Conservation (phyloP, 306 rosid species). For the Vigna radiata region DNA sequence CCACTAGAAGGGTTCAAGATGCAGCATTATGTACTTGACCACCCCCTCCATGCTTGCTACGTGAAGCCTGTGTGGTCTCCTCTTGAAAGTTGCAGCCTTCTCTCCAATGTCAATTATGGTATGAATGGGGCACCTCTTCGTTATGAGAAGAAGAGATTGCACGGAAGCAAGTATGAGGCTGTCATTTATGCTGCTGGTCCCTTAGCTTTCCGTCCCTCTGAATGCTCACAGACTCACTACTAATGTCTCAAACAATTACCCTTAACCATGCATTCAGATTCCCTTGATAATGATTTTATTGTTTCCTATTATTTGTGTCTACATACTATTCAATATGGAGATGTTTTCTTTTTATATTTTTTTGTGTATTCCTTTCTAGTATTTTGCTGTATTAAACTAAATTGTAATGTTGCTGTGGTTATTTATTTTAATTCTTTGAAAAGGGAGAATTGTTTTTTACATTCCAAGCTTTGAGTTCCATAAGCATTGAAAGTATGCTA, state of each 20-base stretch:
- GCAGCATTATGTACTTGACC: conserved; percentile 63
- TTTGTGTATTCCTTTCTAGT: not conserved
- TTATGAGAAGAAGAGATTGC: conserved; percentile 65
- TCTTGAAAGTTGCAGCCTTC: conserved; percentile 60
- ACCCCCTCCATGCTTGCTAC: conserved; percentile 83
- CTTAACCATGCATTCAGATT: conserved; percentile 23
- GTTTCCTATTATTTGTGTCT: conserved; percentile 20
- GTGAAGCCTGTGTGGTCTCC: conserved; percentile 85
- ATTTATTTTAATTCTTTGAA: not conserved
- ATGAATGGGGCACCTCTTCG: conserved; percentile 78
- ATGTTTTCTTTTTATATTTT: not conserved
- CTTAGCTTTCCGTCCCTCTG: conserved; percentile 79
- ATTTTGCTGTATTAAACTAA: conserved; percentile 36
- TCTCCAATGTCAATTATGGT: conserved; percentile 75
- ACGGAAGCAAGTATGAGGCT: conserved; percentile 67
- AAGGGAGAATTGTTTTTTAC: not conserved
- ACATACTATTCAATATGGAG: conserved; percentile 22
- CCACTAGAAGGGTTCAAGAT: conserved; percentile 71
- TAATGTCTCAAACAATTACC: conserved; percentile 24
- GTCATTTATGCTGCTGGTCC: conserved; percentile 87
- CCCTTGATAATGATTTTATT: conserved; percentile 1
- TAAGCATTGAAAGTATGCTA: not conserved
- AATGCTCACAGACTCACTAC: conserved; percentile 57
- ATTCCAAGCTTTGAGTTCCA: conserved; percentile 2
- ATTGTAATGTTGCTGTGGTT: conserved; percentile 33